phyloP scores from a whole-genome alignment of 768 basidiomycete species.

The Tricholomella constricta region DNA sequence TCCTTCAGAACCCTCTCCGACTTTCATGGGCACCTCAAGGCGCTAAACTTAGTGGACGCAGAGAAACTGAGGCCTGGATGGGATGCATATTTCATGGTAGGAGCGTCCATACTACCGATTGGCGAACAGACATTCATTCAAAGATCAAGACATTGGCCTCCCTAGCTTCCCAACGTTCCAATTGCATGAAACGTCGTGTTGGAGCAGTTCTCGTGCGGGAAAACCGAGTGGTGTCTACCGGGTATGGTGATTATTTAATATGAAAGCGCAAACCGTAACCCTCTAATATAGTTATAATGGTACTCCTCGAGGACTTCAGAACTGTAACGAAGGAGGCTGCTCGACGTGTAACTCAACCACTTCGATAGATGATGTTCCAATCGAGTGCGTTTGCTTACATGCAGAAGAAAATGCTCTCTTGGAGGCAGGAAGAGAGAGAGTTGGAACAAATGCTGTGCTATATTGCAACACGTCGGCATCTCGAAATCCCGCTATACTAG shows the following conservation, averaged over 20 bases:
- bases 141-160: slow-evolving; percentile 75
- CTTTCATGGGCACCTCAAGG: slow-evolving; percentile 65
- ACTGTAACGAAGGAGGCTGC: slow-evolving; percentile 95
- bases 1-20: slow-evolving; percentile 54
- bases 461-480: slow-evolving; percentile 94
- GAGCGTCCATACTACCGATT: slow-evolving; percentile 14
- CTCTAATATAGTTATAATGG: slow-evolving; percentile 81
- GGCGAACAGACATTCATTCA: neutral
- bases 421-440: slow-evolving; percentile 89
- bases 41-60: slow-evolving; percentile 66
- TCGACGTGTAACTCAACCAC: slow-evolving; percentile 67
- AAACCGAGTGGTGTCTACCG: slow-evolving; percentile 76
- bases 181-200: slow-evolving; percentile 97
- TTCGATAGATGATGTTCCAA: slow-evolving; percentile 44
- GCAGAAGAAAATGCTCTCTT: slow-evolving; percentile 97
- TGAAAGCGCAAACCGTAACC: neutral
- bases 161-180: slow-evolving; percentile 85
- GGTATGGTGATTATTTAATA: slow-evolving; percentile 43
- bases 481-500: neutral
- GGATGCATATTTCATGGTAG: slow-evolving; percentile 98
- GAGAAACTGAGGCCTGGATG: slow-evolving; percentile 85
- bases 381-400: slow-evolving; percentile 92
- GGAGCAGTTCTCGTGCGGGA: slow-evolving; percentile 91
- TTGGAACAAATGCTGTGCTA: slow-evolving; percentile 80
- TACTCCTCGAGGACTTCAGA: slow-evolving; percentile 85